phyloP scores from a whole-genome alignment of 345 rosid species.

The Populus nigra region DNA sequence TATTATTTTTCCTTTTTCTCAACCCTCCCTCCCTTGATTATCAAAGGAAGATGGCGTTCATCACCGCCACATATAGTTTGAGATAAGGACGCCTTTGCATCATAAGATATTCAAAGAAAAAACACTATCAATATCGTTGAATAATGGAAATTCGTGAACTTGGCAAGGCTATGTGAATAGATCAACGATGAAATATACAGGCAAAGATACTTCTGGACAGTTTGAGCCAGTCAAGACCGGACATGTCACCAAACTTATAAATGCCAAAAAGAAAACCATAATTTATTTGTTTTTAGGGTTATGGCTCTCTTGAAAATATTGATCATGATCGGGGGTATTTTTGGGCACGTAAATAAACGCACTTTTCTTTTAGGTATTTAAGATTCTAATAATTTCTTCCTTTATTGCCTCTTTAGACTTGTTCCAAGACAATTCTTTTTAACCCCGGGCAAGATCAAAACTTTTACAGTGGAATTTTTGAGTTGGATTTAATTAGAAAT shows the following conservation, averaged over 20 bases:
- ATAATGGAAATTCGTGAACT: background rate
- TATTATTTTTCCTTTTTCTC: background rate
- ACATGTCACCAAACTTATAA: too few relatives aligned
- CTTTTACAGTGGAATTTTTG: too few relatives aligned
- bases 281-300: too few relatives aligned
- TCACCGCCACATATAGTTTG: background rate
- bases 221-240: background rate
- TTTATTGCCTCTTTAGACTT: background rate
- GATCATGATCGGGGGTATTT: too few relatives aligned
- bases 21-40: background rate
- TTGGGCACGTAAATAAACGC: background rate
- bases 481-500: too few relatives aligned
- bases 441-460: too few relatives aligned
- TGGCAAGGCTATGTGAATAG: background rate
- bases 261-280: too few relatives aligned
- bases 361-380: background rate
- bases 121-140: background rate
- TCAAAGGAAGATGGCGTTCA: background rate
- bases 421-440: background rate
- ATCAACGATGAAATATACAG: too few relatives aligned
- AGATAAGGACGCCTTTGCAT: background rate
- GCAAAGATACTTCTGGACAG: too few relatives aligned
- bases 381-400: background rate
- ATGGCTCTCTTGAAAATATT: too few relatives aligned
- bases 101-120: background rate